Conservation (phyloP, 2,329 filamentous ascomycete genomes). For the Clathrospora elynae region DNA sequence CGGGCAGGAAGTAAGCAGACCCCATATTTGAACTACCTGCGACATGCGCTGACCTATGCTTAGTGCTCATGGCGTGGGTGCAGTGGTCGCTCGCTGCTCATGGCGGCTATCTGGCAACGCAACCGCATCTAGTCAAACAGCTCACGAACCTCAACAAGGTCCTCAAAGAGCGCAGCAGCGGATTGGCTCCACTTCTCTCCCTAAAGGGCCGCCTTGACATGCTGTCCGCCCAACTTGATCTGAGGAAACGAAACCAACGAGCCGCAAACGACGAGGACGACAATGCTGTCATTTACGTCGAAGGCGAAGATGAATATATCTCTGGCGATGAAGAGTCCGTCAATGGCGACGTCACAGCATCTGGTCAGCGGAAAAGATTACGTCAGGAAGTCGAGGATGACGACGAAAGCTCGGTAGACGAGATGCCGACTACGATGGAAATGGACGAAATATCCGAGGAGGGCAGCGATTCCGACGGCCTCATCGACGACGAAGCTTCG, state of each 20-base stretch:
- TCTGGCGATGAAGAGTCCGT: conserved; percentile 57
- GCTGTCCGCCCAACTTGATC: conserved; percentile 84
- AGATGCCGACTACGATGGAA: conserved; percentile 59
- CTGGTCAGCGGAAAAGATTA: conserved; percentile 31
- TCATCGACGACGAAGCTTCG: conserved; percentile 60
- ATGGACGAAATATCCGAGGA: conserved; percentile 52
- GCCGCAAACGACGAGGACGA: conserved; percentile 65
- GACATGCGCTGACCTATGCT: background rate
- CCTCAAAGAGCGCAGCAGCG: conserved; percentile 81
- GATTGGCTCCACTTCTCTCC: conserved; percentile 78
- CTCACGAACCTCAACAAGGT: conserved; percentile 83
- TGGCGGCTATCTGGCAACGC: conserved; percentile 85
- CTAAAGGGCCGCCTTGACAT: conserved; percentile 96
- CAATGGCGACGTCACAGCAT: conserved; percentile 21
- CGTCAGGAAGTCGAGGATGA: conserved; percentile 35
- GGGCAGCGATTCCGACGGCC: conserved; percentile 50
- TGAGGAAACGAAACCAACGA: conserved; percentile 72
- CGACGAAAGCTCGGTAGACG: conserved; percentile 58
- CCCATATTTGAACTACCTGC: background rate
- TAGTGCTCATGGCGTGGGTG: conserved; percentile 84
- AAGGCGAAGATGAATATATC: conserved; percentile 72
- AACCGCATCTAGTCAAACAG: conserved; percentile 79
- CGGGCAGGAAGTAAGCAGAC: conserved; percentile 67
- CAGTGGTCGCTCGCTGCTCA: conserved; percentile 94
- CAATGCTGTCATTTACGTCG: conserved; percentile 81